A percentile compares a stretch with the other conserved stretches of the same genome.
Evolutionary conservation across 139 green algal species (phyloP).

Genomic region (Chlamydomonas urium): DNA sequence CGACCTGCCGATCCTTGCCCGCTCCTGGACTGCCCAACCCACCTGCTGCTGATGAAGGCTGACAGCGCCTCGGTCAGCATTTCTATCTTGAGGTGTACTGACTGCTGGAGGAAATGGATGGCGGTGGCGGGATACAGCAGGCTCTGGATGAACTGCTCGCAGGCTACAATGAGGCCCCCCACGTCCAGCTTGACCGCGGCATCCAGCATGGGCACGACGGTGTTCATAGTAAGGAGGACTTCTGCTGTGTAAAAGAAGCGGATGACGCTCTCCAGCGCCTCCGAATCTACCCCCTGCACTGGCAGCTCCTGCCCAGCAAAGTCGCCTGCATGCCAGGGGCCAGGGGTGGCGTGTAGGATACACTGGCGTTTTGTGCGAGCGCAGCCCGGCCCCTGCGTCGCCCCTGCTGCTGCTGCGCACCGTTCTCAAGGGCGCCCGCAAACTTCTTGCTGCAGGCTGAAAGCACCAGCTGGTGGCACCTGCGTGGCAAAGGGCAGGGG

Average conservation of each 20-base stretch:
- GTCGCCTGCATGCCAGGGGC: slow-evolving; percentile 14
- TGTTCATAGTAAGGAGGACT: slow-evolving; percentile 7
- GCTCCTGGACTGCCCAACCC: no score
- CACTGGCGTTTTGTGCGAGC: neutral
- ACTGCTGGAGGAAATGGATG: slow-evolving; percentile 6
- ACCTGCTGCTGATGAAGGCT: slow-evolving; percentile 2
- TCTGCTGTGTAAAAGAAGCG: slow-evolving; percentile 17
- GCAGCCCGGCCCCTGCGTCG: no score
- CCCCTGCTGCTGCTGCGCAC: no score
- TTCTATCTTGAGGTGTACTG: slow-evolving; percentile 9
- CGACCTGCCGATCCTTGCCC: no score
- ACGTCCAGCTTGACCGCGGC: slow-evolving; percentile 14
- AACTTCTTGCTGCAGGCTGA: slow-evolving; percentile 39
- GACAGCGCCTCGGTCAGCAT: neutral
- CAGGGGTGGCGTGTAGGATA: neutral
- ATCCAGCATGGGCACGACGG: slow-evolving; percentile 5
- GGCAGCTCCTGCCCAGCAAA: slow-evolving; percentile 37
- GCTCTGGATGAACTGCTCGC: slow-evolving; percentile 16
- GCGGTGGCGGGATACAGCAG: slow-evolving; percentile 9
- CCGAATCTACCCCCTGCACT: slow-evolving; percentile 41
- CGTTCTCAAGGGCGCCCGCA: slow-evolving; percentile 34
- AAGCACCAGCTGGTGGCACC: slow-evolving; percentile 44
- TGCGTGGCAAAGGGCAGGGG: neutral
- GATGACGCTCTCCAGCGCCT: slow-evolving; percentile 31
- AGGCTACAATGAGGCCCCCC: no score